Base-by-base conservation (phyloP, 2,329 filamentous ascomycete genomes). In the Fusarium guadeloupense region DNA sequence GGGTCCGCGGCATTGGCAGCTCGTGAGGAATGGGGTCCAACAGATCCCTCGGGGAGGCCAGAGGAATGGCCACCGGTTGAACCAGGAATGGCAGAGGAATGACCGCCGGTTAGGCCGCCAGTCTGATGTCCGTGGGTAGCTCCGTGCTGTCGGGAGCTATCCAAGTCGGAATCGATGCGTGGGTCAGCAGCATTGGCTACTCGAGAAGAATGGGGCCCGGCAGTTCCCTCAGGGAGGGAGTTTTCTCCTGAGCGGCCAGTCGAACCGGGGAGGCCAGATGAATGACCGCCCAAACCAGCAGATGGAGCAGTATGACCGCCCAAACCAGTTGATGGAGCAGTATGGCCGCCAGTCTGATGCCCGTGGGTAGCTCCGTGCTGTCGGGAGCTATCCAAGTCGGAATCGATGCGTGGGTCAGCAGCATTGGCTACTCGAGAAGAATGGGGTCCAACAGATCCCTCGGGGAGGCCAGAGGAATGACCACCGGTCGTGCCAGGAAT, bases 361-460 rank as follows among this genome's bases (percentile, higher is more conserved):
- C 42, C 47, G 17, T 78, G 77, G 20, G 81, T 82, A 19, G 31
- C 31, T 17, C 33, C 33, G 33, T 20, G 33, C 13, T 12, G 16
- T 10, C 33, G 33, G 5, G 33, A 35, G 10, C 33, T 20, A 47
- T 81, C 80, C 13, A 81, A 74, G 65, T 86, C 81, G 5, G 80
- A 82, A 69, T 86, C 83, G 45, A 84, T 76, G n/a, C 81, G 75
- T 17, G 83, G 83, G 61, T 85, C 82, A 12, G 75, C 57, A 23
- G 80, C 78, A 71, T 84, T 83, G 44, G 75, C 74, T 12, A 9
- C 19, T 3, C 63, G 59, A 37, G 38, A 54, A 31, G 20, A 23
- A 43, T 68, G 63, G 26, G 52, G 54, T 4, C 65, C 67, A n/a
- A 56, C 33, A 25, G 67, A 59, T 16, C 65, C 65, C 44, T 68